A percentile compares a stretch with the other conserved stretches of the same genome.
phyloP scores from a whole-genome alignment of 768 basidiomycete species.

The Leccinum variicolor region DNA sequence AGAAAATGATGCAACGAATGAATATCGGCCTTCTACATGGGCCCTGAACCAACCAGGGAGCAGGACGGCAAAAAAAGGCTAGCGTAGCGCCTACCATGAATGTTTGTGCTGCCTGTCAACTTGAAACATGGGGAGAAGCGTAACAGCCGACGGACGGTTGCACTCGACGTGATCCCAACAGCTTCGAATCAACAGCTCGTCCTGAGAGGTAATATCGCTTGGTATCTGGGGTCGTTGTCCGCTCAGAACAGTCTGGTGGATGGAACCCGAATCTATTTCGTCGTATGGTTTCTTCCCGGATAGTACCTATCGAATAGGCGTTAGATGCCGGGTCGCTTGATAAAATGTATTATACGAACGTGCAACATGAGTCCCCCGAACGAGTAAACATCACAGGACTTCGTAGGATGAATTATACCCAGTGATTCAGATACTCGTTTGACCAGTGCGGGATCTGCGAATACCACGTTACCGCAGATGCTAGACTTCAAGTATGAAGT shows the following conservation, averaged over 20 bases:
- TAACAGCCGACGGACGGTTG: slow-evolving; percentile 16
- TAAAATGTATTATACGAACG: slow-evolving; percentile 11
- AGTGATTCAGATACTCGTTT: neutral
- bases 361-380: slow-evolving; percentile 36
- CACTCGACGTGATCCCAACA: slow-evolving; percentile 18
- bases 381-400: slow-evolving; percentile 27
- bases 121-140: slow-evolving; percentile 4
- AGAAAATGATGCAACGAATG: no score
- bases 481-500: slow-evolving; percentile 32
- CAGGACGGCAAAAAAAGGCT: no score
- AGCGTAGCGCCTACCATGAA: neutral
- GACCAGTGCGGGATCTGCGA: slow-evolving; percentile 40
- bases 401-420: slow-evolving; percentile 11
- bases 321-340: slow-evolving; percentile 5
- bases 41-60: no score
- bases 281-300: slow-evolving; percentile 20
- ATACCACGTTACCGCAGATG: slow-evolving; percentile 39
- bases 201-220: neutral
- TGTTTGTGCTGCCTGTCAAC: neutral
- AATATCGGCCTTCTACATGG: no score
- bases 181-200: slow-evolving; percentile 9
- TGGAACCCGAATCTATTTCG: neutral
- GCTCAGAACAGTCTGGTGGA: neutral
- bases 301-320: slow-evolving; percentile 10
- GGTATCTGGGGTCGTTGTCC: slow-evolving; percentile 16